These are phyloP conservation scores for Beauveria varroae DNA, from an alignment of 2,329 filamentous ascomycete genomes.

Conservation along the genomic window DNA sequence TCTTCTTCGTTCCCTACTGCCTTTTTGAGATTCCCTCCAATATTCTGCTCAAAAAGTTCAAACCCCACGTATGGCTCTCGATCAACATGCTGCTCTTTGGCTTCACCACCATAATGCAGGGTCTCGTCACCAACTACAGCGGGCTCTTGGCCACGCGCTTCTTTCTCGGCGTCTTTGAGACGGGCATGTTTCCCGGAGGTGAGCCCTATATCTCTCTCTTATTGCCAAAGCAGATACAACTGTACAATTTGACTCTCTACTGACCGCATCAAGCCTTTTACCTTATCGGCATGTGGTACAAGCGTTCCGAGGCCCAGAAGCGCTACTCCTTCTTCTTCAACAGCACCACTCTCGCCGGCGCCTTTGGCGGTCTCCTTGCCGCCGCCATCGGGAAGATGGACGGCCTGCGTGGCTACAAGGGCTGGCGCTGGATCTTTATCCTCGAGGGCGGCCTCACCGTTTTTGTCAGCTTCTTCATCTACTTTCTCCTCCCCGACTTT, in stretches of 20 bases:
- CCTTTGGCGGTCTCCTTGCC: constrained; percentile 80
- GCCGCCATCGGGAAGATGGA: constrained; percentile 88
- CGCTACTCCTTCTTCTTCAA: constrained; percentile 93
- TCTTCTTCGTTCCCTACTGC: constrained; percentile 77
- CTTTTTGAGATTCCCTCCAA: constrained; percentile 59
- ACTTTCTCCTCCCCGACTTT: constrained; percentile 66
- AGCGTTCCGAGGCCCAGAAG: constrained; percentile 78
- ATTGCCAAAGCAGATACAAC: neutral
- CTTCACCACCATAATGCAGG: constrained; percentile 66
- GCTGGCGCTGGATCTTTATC: constrained; percentile 82
- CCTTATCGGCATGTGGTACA: constrained; percentile 84
- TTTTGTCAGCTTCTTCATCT: constrained; percentile 53
- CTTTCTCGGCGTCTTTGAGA: constrained; percentile 73
- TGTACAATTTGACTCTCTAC: constrained; percentile 27
- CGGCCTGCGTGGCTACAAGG: constrained; percentile 55
- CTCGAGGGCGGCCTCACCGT: constrained; percentile 62
- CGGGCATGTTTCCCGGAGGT: constrained; percentile 58
- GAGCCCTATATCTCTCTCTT: constrained; percentile 10
- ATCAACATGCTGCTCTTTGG: constrained; percentile 82
- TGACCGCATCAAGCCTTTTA: constrained; percentile 43
- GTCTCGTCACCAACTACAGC: constrained; percentile 67
- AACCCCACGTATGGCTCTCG: constrained; percentile 64
- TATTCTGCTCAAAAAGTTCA: constrained; percentile 28
- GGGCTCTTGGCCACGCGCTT: constrained; percentile 75
- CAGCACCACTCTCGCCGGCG: constrained; percentile 69